These are phyloP conservation scores for Vigna mungo DNA, from an alignment of 306 rosid species.

Conservation along the genomic window DNA sequence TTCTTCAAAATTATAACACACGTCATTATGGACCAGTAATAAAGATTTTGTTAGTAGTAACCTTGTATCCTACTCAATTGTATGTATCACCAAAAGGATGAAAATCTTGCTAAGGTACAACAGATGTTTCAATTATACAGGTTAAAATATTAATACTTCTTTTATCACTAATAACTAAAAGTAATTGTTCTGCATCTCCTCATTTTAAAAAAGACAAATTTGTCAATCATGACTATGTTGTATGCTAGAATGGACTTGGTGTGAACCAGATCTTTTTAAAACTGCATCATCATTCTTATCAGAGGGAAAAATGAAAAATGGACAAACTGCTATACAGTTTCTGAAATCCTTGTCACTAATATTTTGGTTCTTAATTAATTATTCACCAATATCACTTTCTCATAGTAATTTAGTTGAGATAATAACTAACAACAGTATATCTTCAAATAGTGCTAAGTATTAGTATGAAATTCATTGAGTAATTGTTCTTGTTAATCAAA, in stretches of 20 bases:
- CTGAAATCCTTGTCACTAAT: not conserved
- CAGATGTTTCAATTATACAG: not conserved
- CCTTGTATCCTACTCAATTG: slow-evolving; percentile 26
- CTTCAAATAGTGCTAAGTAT: no score
- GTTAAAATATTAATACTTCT: not conserved
- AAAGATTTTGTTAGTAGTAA: slow-evolving; percentile 27
- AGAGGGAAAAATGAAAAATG: no score
- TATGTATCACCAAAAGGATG: slow-evolving; percentile 8
- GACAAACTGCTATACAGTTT: no score
- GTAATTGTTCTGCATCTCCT: not conserved
- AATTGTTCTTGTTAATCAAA: not conserved
- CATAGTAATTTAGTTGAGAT: not conserved
- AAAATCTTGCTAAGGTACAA: slow-evolving; percentile 8
- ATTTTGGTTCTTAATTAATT: not conserved
- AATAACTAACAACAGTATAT: not conserved
- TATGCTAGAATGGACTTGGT: not conserved
- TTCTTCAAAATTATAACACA: slow-evolving; percentile 32
- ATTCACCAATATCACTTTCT: not conserved
- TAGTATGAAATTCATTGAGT: not conserved
- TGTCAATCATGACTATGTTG: not conserved
- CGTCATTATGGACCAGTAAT: slow-evolving; percentile 17
- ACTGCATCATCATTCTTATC: not conserved
- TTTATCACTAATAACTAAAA: not conserved
- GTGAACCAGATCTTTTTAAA: not conserved
- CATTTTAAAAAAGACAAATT: not conserved